A percentile compares a stretch with the other conserved stretches of the same genome.
Evolutionary conservation across 1,139 yeast genomes (phyloP).

Genomic region (Yamadazyma membranifaciens): DNA sequence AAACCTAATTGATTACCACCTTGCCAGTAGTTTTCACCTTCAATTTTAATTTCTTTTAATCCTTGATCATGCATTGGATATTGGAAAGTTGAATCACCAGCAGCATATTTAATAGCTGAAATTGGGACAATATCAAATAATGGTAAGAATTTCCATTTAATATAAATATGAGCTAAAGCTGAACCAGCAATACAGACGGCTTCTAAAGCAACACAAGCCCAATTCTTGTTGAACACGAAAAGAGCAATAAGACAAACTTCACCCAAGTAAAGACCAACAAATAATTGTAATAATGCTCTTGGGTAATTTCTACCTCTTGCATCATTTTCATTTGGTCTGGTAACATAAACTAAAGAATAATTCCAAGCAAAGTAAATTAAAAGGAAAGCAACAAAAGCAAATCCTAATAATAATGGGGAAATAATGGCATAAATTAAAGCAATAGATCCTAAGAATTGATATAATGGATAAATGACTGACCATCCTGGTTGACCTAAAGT

Average conservation of each 20-base stretch:
- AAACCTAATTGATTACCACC: constrained; percentile 45
- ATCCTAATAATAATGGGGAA: constrained; percentile 47
- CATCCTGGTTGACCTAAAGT: constrained; percentile 44
- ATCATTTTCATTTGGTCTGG: constrained; percentile 52
- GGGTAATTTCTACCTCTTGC: constrained; percentile 68
- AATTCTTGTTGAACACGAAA: constrained; percentile 66
- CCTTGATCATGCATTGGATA: constrained; percentile 67
- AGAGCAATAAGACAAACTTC: constrained; percentile 65
- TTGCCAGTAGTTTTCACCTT: constrained; percentile 53
- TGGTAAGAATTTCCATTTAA: constrained; percentile 58
- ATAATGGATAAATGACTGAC: constrained; percentile 40
- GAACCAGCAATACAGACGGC: constrained; percentile 52
- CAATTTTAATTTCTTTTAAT: constrained; percentile 49
- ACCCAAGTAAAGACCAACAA: constrained; percentile 64
- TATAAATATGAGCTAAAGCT: constrained; percentile 52
- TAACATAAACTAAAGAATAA: constrained; percentile 54
- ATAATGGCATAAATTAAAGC: constrained; percentile 41
- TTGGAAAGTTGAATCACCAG: constrained; percentile 49
- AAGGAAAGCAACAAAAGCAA: constrained; percentile 43
- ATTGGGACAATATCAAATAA: constrained; percentile 71
- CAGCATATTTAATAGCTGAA: constrained; percentile 61
- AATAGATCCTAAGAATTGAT: constrained; percentile 39
- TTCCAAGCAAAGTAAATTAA: constrained; percentile 61
- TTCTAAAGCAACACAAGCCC: constrained; percentile 73
- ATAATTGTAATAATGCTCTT: constrained; percentile 61